phyloP scores from a whole-genome alignment of 768 basidiomycete genomes.

The Boletus reticulatus region DNA sequence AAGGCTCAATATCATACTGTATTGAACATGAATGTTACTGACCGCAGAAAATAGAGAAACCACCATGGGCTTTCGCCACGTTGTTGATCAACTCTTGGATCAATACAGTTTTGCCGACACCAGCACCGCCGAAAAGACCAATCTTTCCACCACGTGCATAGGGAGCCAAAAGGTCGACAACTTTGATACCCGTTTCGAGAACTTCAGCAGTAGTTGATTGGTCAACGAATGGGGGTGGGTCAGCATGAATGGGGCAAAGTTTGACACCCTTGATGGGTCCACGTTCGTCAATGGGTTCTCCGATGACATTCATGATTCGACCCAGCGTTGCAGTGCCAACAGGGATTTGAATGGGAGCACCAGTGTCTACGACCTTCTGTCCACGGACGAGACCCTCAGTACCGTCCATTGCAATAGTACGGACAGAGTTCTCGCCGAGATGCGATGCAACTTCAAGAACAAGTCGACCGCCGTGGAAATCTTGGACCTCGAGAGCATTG shows the following conservation, averaged over 20 bases:
- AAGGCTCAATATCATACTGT: slow-evolving; percentile 7
- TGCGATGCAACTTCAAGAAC: slow-evolving; percentile 99
- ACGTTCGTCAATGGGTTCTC: slow-evolving; percentile 99
- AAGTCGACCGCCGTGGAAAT: slow-evolving; percentile 91
- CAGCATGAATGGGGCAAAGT: slow-evolving; percentile 91
- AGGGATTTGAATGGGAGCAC: slow-evolving; percentile 93
- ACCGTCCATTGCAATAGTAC: slow-evolving; percentile 99
- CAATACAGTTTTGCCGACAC: slow-evolving; percentile 99
- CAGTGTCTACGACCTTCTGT: slow-evolving; percentile 95
- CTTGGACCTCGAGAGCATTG: slow-evolving; percentile 97
- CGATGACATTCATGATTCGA: slow-evolving; percentile 99
- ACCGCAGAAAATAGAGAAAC: slow-evolving; percentile 99
- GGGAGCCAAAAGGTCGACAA: slow-evolving; percentile 98
- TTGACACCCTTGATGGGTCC: slow-evolving; percentile 97
- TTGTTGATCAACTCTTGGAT: slow-evolving; percentile 99
- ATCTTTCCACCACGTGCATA: slow-evolving; percentile 99
- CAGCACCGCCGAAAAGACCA: slow-evolving; percentile 99
- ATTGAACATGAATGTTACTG: slow-evolving; percentile 22
- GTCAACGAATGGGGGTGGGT: slow-evolving; percentile 96
- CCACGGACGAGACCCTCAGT: slow-evolving; percentile 99
- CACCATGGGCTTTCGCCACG: slow-evolving; percentile 99
- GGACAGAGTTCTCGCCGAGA: slow-evolving; percentile 98
- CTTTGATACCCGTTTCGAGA: slow-evolving; percentile 99
- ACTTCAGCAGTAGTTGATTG: slow-evolving; percentile 99
- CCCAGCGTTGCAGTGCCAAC: slow-evolving; percentile 94